phyloP scores from a whole-genome alignment of 2,329 filamentous ascomycete genomes.

The Stagonosporopsis rhizophila region DNA sequence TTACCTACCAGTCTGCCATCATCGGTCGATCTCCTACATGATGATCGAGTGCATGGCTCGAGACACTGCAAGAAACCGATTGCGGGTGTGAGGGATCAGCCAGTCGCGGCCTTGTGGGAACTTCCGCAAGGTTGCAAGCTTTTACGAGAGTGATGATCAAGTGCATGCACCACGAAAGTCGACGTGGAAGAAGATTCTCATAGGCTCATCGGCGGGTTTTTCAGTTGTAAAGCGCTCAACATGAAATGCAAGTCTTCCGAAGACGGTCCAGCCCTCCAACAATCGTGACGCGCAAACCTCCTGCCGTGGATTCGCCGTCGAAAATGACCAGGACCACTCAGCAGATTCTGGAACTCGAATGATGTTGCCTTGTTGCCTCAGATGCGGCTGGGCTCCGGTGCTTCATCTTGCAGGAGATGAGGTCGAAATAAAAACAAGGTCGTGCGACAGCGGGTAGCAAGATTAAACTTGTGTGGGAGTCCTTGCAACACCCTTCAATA shows the following conservation, averaged over 20 bases:
- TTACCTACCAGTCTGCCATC: not conserved
- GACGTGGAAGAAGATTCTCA: not conserved
- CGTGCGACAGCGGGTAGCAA: conserved; percentile 26
- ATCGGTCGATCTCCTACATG: not conserved
- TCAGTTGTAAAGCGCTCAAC: not conserved
- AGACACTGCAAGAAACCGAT: not conserved
- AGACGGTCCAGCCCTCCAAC: conserved; percentile 11
- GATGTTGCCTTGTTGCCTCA: conserved; percentile 20
- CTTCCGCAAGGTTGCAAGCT: not conserved
- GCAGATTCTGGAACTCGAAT: conserved; percentile 8
- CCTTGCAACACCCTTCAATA: conserved; percentile 27
- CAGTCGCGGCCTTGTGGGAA: not conserved
- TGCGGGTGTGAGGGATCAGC: not conserved
- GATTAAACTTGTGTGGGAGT: conserved; percentile 22
- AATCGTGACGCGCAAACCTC: conserved; percentile 14
- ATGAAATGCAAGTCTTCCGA: conserved; percentile 6
- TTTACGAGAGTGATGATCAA: not conserved
- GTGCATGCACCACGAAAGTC: conserved; percentile 1
- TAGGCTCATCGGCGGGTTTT: not conserved
- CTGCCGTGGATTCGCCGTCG: conserved; percentile 15
- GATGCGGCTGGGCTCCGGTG: conserved; percentile 23
- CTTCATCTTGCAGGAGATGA: conserved; percentile 33
- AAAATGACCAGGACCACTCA: conserved; percentile 17
- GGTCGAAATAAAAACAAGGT: conserved; percentile 28
- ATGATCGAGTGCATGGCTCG: not conserved